phyloP scores from a whole-genome alignment of 1,284 basidiomycete genomes.

The Ustilago sp. region DNA sequence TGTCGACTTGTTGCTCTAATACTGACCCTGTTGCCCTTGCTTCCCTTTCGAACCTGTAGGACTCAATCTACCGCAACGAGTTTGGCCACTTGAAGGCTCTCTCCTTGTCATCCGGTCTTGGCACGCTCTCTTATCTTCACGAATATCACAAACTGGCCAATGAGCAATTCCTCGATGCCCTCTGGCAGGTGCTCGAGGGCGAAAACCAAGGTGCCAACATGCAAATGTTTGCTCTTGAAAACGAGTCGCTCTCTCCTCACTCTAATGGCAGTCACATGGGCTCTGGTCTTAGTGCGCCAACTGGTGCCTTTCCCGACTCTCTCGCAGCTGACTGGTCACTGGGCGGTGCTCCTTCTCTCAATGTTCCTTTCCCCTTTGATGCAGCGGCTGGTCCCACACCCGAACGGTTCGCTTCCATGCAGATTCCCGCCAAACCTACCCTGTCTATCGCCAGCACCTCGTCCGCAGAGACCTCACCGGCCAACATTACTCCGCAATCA shows the following conservation, averaged over 20 bases:
- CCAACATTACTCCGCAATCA: constrained; percentile 8
- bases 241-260: constrained; percentile 42
- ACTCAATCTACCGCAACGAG: constrained; percentile 53
- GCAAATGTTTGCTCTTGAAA: constrained; percentile 53
- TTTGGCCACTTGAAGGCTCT: constrained; percentile 53
- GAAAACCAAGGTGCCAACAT: constrained; percentile 50
- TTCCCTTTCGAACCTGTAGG: not conserved
- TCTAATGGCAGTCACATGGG: constrained; percentile 34
- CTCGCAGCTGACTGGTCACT: constrained; percentile 44
- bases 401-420: constrained; percentile 38
- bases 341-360: constrained; percentile 42
- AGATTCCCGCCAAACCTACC: constrained; percentile 25
- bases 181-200: constrained; percentile 52
- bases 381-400: constrained; percentile 33
- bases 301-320: constrained; percentile 30
- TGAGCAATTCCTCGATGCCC: constrained; percentile 52
- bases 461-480: constrained; percentile 45
- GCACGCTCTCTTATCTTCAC: constrained; percentile 52
- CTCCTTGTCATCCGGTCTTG: constrained; percentile 47
- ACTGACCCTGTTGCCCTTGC: not conserved
- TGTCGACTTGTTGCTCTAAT: not conserved
- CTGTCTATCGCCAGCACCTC: constrained; percentile 43
- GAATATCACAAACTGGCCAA: constrained; percentile 56
- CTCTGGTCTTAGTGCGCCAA: constrained; percentile 25
- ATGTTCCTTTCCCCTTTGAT: constrained; percentile 49